Base-by-base conservation (phyloP, 371 early-diverging fungal genomes). In the Entomophthora muscae region DNA sequence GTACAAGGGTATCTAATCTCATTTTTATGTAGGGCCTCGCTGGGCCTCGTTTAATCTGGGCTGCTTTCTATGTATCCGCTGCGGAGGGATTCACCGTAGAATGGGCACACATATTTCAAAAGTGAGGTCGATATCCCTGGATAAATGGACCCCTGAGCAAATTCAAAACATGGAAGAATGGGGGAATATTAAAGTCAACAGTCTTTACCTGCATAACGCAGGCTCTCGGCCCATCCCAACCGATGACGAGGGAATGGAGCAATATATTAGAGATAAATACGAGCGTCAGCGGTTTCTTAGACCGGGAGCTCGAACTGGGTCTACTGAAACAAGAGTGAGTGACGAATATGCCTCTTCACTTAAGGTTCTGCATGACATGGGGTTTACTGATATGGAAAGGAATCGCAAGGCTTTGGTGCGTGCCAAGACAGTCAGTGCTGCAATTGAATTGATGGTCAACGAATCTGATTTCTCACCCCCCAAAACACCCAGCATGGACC, bases 1-100 rank as follows among this genome's bases (percentile, higher is more conserved):
- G n/a, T n/a, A n/a, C n/a, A n/a, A n/a, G n/a, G n/a, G 42, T 17
- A 42, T 42, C 5, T 42, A 17, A 10, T 42, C 17, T 42, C 42
- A 10, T 42, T 42, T 10, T 17, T 17, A 42, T 17, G 13, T 78
- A 94, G 95, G 88, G 64, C 93, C 98, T 52, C 90, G 93, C 32
- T 95, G 95, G 95, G 92, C 94, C 10, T 91, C 91, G 1, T 87
- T 84, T 81, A 92, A 92, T 66, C 72, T 95, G 30, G 94, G 95
- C 22, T 77, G 93, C 31, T 95, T 97, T 69, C 69, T 97, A 29
- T 97, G 96, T 71, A 91, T 95, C 52, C 80, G 93, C 1, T 97
- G 96, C 76, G 86, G 84, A 33, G 89, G 95, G 30, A 74, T 91
- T 52, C 97, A 97, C 69, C 77, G 96, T 30, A 85, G 85, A 66